Evolutionary conservation across 2,329 filamentous ascomycete species (phyloP).

Genomic region (Biscogniauxia sp.): DNA sequence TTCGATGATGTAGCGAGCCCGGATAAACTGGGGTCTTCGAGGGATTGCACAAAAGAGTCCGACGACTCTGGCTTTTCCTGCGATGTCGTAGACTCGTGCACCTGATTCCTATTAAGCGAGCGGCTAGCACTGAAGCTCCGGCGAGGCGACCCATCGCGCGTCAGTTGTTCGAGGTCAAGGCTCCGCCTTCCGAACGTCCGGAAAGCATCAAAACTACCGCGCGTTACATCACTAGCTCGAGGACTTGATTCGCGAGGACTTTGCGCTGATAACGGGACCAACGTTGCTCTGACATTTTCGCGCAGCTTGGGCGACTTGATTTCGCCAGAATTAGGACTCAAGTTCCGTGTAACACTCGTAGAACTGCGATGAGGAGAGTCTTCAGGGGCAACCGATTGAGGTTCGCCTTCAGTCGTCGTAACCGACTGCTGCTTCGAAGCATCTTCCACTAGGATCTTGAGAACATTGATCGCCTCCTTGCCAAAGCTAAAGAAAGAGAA

Average conservation of each 20-base stretch:
- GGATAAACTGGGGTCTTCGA: constrained; percentile 72
- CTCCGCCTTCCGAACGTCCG: constrained; percentile 49
- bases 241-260: constrained; percentile 48
- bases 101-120: constrained; percentile 48
- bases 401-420: constrained; percentile 15
- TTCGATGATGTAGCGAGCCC: constrained; percentile 66
- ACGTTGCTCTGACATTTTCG: constrained; percentile 60
- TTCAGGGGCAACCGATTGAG: constrained; percentile 3
- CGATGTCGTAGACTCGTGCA: constrained; percentile 43
- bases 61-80: constrained; percentile 61
- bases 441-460: constrained; percentile 71
- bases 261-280: constrained; percentile 50
- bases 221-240: constrained; percentile 53
- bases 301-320: constrained; percentile 43
- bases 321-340: constrained; percentile 13
- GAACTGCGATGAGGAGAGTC: constrained; percentile 15
- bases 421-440: constrained; percentile 47
- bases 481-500: constrained; percentile 93
- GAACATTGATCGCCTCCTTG: constrained; percentile 75
- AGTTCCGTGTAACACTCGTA: constrained; percentile 9
- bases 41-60: constrained; percentile 72
- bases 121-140: constrained; percentile 64
- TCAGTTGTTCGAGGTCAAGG: constrained; percentile 47
- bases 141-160: constrained; percentile 42
- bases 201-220: constrained; percentile 54